These are phyloP conservation scores for Striga hermonthica DNA, from an alignment of 305 asterid species.

Conservation along the genomic window DNA sequence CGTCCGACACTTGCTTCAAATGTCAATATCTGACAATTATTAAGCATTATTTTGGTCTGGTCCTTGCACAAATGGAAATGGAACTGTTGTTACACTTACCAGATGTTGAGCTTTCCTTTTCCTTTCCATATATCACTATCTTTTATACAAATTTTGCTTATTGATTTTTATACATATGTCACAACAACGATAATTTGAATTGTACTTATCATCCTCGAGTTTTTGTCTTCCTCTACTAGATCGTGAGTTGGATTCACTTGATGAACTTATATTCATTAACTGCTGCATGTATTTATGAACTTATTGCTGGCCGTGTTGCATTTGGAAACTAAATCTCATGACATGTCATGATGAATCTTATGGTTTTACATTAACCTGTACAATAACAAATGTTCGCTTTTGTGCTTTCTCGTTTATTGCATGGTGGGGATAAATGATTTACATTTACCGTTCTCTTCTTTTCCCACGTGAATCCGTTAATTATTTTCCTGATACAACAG, in stretches of 20 bases:
- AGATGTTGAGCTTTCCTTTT: slow-evolving; percentile 10
- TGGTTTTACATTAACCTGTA: neutral
- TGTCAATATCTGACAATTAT: slow-evolving; percentile 27
- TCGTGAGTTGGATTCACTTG: slow-evolving; percentile 2
- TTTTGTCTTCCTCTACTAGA: neutral
- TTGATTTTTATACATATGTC: slow-evolving; percentile 12
- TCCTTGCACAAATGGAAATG: slow-evolving; percentile 27
- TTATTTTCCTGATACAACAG: neutral
- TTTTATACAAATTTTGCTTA: neutral
- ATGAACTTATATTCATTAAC: neutral
- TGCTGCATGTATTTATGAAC: neutral
- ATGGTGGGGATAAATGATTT: neutral
- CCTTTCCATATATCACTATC: slow-evolving; percentile 1
- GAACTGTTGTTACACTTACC: slow-evolving; percentile 35
- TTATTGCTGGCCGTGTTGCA: neutral
- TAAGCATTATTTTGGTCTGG: slow-evolving; percentile 26
- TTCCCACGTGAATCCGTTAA: neutral
- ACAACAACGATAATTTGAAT: slow-evolving; percentile 1
- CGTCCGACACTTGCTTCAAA: slow-evolving; percentile 23
- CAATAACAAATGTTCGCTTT: neutral
- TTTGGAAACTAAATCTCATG: neutral
- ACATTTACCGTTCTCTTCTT: neutral
- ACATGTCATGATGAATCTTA: neutral
- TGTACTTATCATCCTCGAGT: neutral
- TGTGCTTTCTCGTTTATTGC: slow-evolving; percentile 1